These are phyloP conservation scores for Aspergillus amoenus DNA, from an alignment of 2,329 filamentous ascomycete species.

Conservation along the genomic window DNA sequence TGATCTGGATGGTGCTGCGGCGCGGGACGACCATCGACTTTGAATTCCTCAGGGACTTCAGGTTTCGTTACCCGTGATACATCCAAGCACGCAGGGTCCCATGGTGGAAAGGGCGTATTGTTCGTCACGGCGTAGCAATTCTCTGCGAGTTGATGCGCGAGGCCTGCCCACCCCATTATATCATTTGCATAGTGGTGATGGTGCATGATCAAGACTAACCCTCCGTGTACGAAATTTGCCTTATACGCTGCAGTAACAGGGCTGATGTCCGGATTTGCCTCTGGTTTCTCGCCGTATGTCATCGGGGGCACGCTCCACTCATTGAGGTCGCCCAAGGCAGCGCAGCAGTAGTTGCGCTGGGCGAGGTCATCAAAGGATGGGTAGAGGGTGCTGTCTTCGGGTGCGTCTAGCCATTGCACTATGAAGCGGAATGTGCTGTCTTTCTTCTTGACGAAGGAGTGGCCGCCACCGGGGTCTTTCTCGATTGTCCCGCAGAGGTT, in stretches of 20 bases:
- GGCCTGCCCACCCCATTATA: constrained; percentile 43
- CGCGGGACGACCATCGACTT: constrained; percentile 12
- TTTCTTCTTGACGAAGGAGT: constrained; percentile 39
- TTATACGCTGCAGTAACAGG: constrained; percentile 42
- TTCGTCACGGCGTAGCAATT: constrained; percentile 41
- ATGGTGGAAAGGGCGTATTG: constrained; percentile 31
- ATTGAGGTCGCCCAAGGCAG: constrained; percentile 34
- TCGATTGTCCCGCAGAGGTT: constrained; percentile 45
- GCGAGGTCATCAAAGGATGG: constrained; percentile 44
- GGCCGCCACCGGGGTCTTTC: constrained; percentile 34
- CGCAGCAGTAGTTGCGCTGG: constrained; percentile 33
- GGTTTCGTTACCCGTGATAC: constrained; percentile 34
- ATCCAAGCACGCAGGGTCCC: constrained; percentile 39
- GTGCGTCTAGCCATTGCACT: constrained; percentile 39
- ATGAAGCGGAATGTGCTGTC: constrained; percentile 37
- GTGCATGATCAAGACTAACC: constrained; percentile 44
- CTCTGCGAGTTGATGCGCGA: constrained; percentile 44
- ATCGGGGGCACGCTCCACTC: constrained; percentile 39
- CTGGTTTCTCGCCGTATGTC: constrained; percentile 33
- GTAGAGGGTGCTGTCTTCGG: constrained; percentile 21
- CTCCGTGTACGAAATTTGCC: constrained; percentile 44
- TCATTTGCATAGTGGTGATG: constrained; percentile 47
- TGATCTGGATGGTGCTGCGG: constrained; percentile 16
- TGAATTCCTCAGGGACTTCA: constrained; percentile 25
- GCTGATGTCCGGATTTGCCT: constrained; percentile 34